These are phyloP conservation scores for Polyplosphaeria fusca DNA, from an alignment of 495 filamentous ascomycete species.

Conservation along the genomic window DNA sequence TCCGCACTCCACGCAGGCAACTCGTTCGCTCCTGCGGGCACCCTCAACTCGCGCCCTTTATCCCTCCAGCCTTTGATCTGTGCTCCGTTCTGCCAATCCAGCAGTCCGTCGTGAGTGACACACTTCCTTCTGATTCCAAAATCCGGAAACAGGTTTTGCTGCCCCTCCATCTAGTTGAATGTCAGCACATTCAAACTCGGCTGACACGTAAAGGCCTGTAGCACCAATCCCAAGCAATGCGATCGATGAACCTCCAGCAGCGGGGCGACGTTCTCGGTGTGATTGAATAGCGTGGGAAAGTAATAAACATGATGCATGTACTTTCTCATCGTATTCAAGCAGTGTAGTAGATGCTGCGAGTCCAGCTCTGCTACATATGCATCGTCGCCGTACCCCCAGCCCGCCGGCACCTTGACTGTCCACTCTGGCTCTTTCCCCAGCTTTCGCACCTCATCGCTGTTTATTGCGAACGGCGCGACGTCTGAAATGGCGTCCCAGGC, in stretches of 20 bases:
- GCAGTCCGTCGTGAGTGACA: conserved; percentile 21
- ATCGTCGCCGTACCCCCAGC: background rate
- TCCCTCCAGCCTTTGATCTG: background rate
- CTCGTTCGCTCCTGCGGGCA: background rate
- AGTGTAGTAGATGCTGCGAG: conserved; percentile 7
- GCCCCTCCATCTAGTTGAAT: conserved; percentile 41
- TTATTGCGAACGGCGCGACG: background rate
- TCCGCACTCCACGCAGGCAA: background rate
- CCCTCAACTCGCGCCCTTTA: background rate
- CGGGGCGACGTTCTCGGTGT: background rate
- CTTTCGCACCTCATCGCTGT: background rate
- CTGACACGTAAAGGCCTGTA: conserved; percentile 41
- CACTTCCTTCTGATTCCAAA: conserved; percentile 21
- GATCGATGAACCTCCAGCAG: conserved; percentile 28
- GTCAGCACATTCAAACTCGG: conserved; percentile 40
- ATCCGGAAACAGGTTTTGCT: conserved; percentile 42
- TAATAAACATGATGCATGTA: conserved; percentile 10
- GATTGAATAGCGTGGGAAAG: background rate
- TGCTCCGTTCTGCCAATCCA: conserved; percentile 11
- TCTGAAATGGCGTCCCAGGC: background rate
- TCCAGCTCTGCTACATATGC: background rate
- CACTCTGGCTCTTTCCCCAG: background rate
- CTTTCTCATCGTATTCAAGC: conserved; percentile 3
- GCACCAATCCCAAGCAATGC: conserved; percentile 42
- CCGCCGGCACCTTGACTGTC: background rate